Base-by-base conservation (phyloP, 1,284 basidiomycete genomes). In the Apiotrichum sp. region DNA sequence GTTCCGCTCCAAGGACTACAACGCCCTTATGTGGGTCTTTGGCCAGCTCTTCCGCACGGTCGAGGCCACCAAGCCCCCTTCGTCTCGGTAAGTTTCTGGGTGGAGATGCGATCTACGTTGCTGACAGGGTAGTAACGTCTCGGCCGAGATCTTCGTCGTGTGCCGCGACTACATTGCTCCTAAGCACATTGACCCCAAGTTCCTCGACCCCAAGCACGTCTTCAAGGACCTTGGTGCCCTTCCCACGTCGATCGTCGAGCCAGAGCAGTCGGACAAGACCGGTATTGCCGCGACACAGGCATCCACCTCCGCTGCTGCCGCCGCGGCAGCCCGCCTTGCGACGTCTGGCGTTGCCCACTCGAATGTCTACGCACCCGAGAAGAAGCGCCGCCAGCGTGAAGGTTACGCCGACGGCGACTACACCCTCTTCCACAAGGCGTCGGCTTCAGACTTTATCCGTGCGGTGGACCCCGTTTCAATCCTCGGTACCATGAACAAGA, bases 131-230 rank as follows among this genome's bases (percentile, higher is more conserved):
- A 38, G 96, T 80, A 98, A 96, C 77, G 96, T 99, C 47, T 99
- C 96, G 47, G 96, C 96, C 7, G 96, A 99, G 77, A 98, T 98
- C 72, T 99, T 98, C 80, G 96, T 99, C 66, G 92, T 98, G 53
- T 99, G 96, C 77, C 87, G 87, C 62, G 90, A 92, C 58, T 99
- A 92, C 79, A 84, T 93, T 63, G 92, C 93, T 4, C 96, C 96
- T 4, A 91, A 91, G 73, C 84, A 88, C 69, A 95, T 98, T 68
- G 96, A 99, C 71, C 93, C 96, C 42, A 96, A 95, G 78, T 98
- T 99, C 78, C 85, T 99, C 62, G 95, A 98, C 72, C 91, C 96
- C 9, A 90, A 86, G 72, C 90, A 98, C 69, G 96, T 98, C 58
- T 99, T 99, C 83, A 96, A 98, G 75, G 96, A 98, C 62, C 71